Percentiles rank a stretch among this genome's conserved stretches.
These are phyloP conservation scores for Colletotrichum tofieldiae DNA, from an alignment of 2,329 filamentous ascomycete species.

Conservation along the genomic window DNA sequence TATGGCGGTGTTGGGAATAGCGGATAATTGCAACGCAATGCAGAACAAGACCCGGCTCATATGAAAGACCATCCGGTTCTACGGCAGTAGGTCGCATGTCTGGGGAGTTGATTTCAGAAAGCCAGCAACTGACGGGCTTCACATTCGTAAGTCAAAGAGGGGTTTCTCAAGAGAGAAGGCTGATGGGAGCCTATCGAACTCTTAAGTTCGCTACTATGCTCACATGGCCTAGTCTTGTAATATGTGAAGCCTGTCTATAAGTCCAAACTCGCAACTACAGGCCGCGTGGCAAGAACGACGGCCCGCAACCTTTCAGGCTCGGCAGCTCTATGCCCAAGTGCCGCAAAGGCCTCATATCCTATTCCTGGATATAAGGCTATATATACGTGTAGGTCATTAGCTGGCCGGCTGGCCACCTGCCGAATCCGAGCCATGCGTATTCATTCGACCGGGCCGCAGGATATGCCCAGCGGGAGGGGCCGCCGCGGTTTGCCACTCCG, in stretches of 20 bases:
- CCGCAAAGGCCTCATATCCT: neutral
- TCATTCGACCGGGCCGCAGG: neutral
- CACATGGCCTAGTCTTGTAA: too few relatives aligned
- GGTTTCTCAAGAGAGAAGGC: neutral
- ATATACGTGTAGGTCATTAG: neutral
- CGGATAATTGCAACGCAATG: neutral
- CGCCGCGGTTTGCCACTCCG: conserved; percentile 28
- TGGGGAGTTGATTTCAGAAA: neutral
- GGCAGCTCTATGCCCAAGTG: neutral
- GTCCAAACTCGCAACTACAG: neutral
- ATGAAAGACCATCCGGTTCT: too few relatives aligned
- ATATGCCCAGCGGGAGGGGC: conserved; percentile 25
- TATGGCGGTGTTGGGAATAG: neutral
- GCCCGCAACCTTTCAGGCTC: neutral
- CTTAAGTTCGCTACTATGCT: neutral
- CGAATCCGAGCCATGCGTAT: conserved; percentile 6
- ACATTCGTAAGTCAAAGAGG: neutral
- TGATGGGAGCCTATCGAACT: neutral
- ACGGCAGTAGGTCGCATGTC: neutral
- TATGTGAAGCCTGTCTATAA: neutral
- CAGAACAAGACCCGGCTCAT: neutral
- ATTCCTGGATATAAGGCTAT: neutral
- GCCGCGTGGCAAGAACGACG: neutral
- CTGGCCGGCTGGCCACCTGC: neutral
- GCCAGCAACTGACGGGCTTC: neutral